Conservation (phyloP, 192 early-diverging fungal genomes). For the Podila minutissima region DNA sequence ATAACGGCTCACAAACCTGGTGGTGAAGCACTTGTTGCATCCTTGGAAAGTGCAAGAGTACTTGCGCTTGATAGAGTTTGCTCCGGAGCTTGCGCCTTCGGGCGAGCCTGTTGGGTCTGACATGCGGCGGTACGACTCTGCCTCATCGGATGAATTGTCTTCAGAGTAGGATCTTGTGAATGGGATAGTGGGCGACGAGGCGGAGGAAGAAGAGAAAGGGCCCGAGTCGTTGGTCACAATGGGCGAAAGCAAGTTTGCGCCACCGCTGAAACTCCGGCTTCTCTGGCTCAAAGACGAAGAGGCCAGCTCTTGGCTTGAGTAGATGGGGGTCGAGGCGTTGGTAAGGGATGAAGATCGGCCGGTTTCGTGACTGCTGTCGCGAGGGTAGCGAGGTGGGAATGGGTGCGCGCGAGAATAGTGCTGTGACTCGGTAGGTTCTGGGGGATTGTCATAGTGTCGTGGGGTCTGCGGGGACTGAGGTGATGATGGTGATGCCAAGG, state of each 20-base stretch:
- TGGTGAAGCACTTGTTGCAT: slow-evolving; percentile 84
- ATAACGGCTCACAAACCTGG: slow-evolving; percentile 57
- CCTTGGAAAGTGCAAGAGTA: slow-evolving; percentile 71
- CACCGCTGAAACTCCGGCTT: slow-evolving; percentile 42
- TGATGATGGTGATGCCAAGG: neutral
- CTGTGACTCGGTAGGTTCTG: neutral
- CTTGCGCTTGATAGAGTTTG: slow-evolving; percentile 65
- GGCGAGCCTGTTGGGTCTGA: slow-evolving; percentile 19
- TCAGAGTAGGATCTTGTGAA: slow-evolving; percentile 39
- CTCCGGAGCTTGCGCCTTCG: neutral
- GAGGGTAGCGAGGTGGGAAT: neutral
- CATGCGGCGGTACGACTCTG: slow-evolving; percentile 27
- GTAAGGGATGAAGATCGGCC: slow-evolving; percentile 43
- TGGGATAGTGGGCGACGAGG: slow-evolving; percentile 20
- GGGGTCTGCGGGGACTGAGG: neutral
- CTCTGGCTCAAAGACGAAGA: slow-evolving; percentile 26
- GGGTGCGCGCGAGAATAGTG: neutral
- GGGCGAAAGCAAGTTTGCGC: slow-evolving; percentile 16
- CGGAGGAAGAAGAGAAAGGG: slow-evolving; percentile 9
- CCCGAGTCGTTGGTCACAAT: slow-evolving; percentile 2
- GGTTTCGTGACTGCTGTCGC: slow-evolving; percentile 8
- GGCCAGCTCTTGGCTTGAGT: slow-evolving; percentile 19
- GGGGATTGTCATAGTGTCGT: neutral
- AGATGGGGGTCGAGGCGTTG: slow-evolving; percentile 45
- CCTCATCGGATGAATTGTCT: slow-evolving; percentile 35